Evolutionary conservation across 768 basidiomycete species (phyloP), one percentile per base, ranked within the genome.

Genomic region (Paxillus involutus): DNA sequence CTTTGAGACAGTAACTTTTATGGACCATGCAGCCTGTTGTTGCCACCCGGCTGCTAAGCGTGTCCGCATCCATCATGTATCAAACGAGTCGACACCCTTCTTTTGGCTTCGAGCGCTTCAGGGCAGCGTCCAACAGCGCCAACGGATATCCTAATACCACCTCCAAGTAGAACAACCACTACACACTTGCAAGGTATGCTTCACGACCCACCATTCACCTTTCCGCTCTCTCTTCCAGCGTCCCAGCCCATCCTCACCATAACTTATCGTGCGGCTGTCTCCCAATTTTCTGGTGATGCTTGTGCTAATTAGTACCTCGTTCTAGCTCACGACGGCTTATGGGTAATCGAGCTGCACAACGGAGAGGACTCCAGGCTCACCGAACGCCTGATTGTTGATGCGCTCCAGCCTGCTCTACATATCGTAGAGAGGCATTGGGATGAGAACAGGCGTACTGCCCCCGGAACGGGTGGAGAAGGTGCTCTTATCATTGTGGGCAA

Each of bases 331-430:
- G 66, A 79, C 3, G 73, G 74, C 3, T 58, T 88, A 37, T 94
- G 90, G 91, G 74, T 89, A 47, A 81, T 93, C 53, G 91, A 94
- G 65, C 69, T 94, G 49, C 89, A 89, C 62, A 88, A 91, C 65
- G 89, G 86, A 13, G 75, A 75, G 37, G 91, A 94, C 68, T 89
- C 78, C 58, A 82, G 90, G 19, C 68, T 94, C 44, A 86, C 85
- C 0, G 69, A 76, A 24, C 68, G 68, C 6, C 70, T 94, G 49
- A 72, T 91, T 49, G 75, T 81, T 52, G 70, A 77, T 16, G 88
- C 78, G 0, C 57, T 93, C 26, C 79, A 80, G 58, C 88, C 89
- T 43, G 88, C 89, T 5, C 72, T 94, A 35, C 84, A 91, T 63
- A 67, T 73, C 3, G 85, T 91, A 1, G 91, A 94, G 70, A 73